phyloP scores from a whole-genome alignment of 192 early-diverging fungal species.

The Chytriomyces hyalinus region DNA sequence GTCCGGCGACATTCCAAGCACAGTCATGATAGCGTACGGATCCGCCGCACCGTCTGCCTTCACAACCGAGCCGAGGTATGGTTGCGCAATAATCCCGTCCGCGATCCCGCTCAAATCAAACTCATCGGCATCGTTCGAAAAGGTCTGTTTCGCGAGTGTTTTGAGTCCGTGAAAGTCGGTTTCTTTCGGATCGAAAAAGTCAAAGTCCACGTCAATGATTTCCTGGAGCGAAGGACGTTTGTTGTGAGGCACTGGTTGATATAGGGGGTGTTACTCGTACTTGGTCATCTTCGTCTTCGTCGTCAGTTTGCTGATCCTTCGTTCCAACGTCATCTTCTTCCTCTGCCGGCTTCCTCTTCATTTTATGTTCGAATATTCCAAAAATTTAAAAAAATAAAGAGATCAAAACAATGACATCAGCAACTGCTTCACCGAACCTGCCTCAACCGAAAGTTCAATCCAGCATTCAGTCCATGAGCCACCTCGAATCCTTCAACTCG shows the following conservation, averaged over 20 bases:
- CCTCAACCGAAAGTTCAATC: background rate
- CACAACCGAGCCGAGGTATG: constrained; percentile 82
- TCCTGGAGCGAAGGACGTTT: constrained; percentile 21
- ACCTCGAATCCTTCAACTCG: constrained; percentile 23
- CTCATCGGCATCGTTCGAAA: constrained; percentile 78
- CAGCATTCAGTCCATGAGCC: background rate
- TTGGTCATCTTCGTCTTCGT: constrained; percentile 9
- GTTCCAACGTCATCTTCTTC: background rate
- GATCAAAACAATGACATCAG: background rate
- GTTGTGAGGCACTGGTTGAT: background rate
- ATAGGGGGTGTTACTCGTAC: background rate
- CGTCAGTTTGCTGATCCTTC: constrained; percentile 1
- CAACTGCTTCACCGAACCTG: background rate
- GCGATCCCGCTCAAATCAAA: constrained; percentile 78
- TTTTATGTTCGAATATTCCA: background rate
- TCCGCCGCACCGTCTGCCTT: constrained; percentile 81
- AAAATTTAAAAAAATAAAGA: constrained; percentile 21
- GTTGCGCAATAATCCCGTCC: constrained; percentile 81
- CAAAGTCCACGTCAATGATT: constrained; percentile 87
- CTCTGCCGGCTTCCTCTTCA: constrained; percentile 6
- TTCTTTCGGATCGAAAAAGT: constrained; percentile 89
- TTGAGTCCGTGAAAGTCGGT: constrained; percentile 93
- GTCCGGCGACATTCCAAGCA: constrained; percentile 62
- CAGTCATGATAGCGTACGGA: constrained; percentile 86
- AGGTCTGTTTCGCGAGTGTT: constrained; percentile 76